Conservation (phyloP, 73 alveolate genomes). For the Diophrys appendiculata region DNA sequence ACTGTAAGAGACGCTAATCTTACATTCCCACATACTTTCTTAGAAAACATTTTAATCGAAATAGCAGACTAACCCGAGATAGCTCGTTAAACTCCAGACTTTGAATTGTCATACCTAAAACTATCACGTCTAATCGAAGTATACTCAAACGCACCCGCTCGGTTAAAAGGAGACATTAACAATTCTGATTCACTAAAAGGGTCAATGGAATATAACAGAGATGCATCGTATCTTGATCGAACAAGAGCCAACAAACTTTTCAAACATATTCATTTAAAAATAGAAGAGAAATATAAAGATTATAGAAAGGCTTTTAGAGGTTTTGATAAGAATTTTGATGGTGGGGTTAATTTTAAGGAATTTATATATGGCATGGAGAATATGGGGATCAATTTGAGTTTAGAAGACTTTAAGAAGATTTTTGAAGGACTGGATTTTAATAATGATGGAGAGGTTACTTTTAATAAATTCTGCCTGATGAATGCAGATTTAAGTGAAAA, state of each 20-base stretch:
- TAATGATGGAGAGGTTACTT: constrained; percentile 41
- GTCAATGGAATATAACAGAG: constrained; percentile 21
- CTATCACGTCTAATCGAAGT: constrained; percentile 23
- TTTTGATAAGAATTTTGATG: constrained; percentile 48
- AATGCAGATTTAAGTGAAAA: constrained; percentile 34
- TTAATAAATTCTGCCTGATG: constrained; percentile 42
- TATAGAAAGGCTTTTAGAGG: constrained; percentile 46
- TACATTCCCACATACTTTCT: neutral
- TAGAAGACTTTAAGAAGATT: constrained; percentile 29
- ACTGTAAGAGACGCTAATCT: neutral
- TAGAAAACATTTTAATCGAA: too few species aligned
- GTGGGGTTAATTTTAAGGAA: constrained; percentile 44
- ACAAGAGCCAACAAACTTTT: constrained; percentile 31
- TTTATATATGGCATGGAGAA: constrained; percentile 45
- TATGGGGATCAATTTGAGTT: constrained; percentile 34
- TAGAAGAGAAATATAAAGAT: constrained; percentile 41
- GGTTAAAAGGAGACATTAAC: constrained; percentile 45
- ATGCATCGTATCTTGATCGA: neutral
- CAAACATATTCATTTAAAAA: constrained; percentile 29
- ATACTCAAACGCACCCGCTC: constrained; percentile 27
- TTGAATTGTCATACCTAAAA: constrained; percentile 14
- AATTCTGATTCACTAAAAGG: constrained; percentile 38
- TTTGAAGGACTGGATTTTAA: constrained; percentile 45
- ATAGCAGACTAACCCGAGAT: too few species aligned
- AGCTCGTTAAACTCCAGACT: constrained; percentile 30